A percentile compares a stretch with the other conserved stretches of the same genome.
These are phyloP conservation scores for Metschnikowia dekortorum DNA, from an alignment of 805 yeast species.

Conservation along the genomic window DNA sequence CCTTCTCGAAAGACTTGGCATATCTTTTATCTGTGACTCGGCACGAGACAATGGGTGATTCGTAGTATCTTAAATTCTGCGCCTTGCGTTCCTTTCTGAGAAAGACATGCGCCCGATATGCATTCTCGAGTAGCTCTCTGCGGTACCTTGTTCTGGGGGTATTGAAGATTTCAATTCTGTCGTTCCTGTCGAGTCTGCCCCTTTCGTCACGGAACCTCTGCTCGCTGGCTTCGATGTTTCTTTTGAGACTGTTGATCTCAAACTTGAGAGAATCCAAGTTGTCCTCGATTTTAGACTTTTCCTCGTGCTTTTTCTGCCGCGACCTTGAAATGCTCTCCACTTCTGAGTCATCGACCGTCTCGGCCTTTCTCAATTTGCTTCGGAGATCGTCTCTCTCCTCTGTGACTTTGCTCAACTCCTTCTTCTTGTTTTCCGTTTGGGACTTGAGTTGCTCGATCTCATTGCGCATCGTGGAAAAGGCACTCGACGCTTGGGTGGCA, in stretches of 20 bases:
- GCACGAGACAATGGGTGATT: conserved; percentile 71
- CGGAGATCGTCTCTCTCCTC: conserved; percentile 11
- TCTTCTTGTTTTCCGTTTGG: conserved; percentile 11
- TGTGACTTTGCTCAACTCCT: conserved; percentile 9
- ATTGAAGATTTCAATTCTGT: conserved; percentile 47
- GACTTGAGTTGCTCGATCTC: conserved; percentile 12
- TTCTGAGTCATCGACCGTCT: conserved; percentile 7
- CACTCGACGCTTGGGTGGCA: neutral
- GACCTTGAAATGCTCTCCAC: conserved; percentile 3
- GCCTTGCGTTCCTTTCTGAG: conserved; percentile 35
- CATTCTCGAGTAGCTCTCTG: conserved; percentile 36
- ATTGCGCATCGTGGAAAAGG: conserved; percentile 7
- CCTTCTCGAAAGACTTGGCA: conserved; percentile 54
- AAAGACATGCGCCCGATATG: conserved; percentile 33
- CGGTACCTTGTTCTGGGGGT: conserved; percentile 21
- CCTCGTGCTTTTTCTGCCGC: conserved; percentile 14
- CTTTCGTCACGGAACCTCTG: conserved; percentile 10
- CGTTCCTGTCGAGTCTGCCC: conserved; percentile 28
- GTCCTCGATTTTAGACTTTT: conserved; percentile 27
- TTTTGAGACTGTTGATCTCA: conserved; percentile 5
- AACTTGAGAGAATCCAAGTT: conserved; percentile 10
- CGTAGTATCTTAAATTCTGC: conserved; percentile 47
- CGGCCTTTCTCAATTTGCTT: conserved; percentile 5
- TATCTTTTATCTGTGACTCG: conserved; percentile 45
- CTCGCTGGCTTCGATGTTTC: conserved; percentile 10